Evolutionary conservation across 495 filamentous ascomycete species (phyloP).

Genomic region (Jackrogersella multiformis): DNA sequence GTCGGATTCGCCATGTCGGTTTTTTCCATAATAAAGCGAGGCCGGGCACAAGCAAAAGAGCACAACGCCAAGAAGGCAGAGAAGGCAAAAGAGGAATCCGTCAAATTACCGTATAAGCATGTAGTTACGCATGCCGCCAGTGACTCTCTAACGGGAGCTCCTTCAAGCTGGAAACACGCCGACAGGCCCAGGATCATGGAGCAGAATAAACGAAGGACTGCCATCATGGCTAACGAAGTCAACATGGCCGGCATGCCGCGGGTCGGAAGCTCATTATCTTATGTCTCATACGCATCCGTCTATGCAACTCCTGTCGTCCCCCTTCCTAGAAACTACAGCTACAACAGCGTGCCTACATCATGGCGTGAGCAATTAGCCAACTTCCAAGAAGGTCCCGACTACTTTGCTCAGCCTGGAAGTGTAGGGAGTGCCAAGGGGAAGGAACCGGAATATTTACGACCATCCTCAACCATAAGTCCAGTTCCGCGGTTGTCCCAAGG

Average conservation of each 20-base stretch:
- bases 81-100: constrained; percentile 51
- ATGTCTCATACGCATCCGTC: constrained; percentile 54
- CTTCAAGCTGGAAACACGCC: constrained; percentile 57
- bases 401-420: constrained; percentile 22
- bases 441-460: constrained; percentile 27
- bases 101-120: constrained; percentile 61
- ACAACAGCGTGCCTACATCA: constrained; percentile 48
- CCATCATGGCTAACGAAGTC: constrained; percentile 48
- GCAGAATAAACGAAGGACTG: constrained; percentile 54
- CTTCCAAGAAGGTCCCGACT: constrained; percentile 26
- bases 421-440: constrained; percentile 37
- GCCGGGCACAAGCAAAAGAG: constrained; percentile 61
- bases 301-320: constrained; percentile 54
- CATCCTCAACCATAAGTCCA: constrained; percentile 12
- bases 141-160: constrained; percentile 64
- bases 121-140: constrained; percentile 65
- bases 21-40: constrained; percentile 59
- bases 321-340: constrained; percentile 55
- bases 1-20: constrained; percentile 58
- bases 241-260: constrained; percentile 49
- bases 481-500: constrained; percentile 18
- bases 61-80: constrained; percentile 55
- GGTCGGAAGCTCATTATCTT: constrained; percentile 53
- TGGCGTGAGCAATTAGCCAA: constrained; percentile 41
- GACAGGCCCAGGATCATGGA: constrained; percentile 55